Evolutionary conservation across 78 protist species (phyloP), one percentile per base, ranked within the genome.

Genomic region (Dictyostelium intermedium): DNA sequence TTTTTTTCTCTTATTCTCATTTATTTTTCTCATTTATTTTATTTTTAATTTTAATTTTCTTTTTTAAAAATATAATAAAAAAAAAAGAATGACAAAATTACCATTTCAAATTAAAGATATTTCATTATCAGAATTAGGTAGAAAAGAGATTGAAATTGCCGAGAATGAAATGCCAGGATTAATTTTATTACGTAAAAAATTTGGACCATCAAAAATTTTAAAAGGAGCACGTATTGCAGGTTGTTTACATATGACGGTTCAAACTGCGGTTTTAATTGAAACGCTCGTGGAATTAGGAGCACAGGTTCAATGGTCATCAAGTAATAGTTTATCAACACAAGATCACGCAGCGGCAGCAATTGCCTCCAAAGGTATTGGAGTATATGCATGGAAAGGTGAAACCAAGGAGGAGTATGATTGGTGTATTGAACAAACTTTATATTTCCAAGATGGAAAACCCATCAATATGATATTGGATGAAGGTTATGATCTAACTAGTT

Each of bases 251-350:
- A 99, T 99, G 99, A 99, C 99, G 60, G 93, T 99, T 93, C 99
- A 99, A 97, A 99, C 99, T 27, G 99, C 99, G 27, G 98, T 97
- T 39, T 97, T 98, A 73, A 98, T 98, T 95, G 99, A 99, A 97
- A 99, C 99, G 0, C 98, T 99, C 35, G 14, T 70, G 18, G 97
- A 37, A 13, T 97, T 99, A 63, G 99, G 99, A 5, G 99, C 99
- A 56, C 77, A 96, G 32, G 97, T 99, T 56, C 74, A 95, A 50
- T 99, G 99, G 99, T 91, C 96, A 83, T 97, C 99, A 20, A 99
- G 99, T 98, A 99, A 99, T 98, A 98, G 98, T 95, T 99, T 98
- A 98, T 98, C 99, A 73, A 99, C 99, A 45, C 99, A 99, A 96
- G 99, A 99, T 91, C 98, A 98, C 86, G 99, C 99, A 7, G 99